These are phyloP conservation scores for Conringia planisiliqua DNA, from an alignment of 345 rosid species.

Conservation along the genomic window DNA sequence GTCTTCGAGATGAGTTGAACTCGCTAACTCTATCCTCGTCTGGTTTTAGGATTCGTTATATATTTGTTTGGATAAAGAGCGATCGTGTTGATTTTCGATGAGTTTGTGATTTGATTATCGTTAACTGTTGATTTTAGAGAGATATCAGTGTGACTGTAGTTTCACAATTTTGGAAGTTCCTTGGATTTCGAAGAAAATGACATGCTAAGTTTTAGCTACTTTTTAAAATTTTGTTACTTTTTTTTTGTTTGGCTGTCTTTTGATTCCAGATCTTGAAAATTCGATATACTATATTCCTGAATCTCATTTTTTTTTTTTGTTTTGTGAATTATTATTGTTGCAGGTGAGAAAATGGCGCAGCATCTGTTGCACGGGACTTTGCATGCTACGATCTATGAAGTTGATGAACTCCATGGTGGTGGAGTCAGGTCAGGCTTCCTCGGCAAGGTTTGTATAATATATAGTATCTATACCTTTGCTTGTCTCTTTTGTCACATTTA, in stretches of 20 bases:
- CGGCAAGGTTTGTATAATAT: slow-evolving; percentile 48
- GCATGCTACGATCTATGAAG: slow-evolving; percentile 88
- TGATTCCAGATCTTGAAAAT: slow-evolving; percentile 21
- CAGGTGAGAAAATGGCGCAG: slow-evolving; percentile 66
- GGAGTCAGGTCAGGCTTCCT: slow-evolving; percentile 56
- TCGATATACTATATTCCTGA: background rate
- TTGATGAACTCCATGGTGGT: slow-evolving; percentile 52
- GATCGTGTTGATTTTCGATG: background rate
- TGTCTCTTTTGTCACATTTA: background rate
- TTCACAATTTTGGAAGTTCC: background rate
- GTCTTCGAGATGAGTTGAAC: background rate
- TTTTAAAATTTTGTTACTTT: background rate
- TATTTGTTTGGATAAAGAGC: background rate
- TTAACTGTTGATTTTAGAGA: background rate
- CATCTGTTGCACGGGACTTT: slow-evolving; percentile 77
- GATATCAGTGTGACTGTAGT: slow-evolving; percentile 4
- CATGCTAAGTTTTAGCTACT: background rate
- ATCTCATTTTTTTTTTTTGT: background rate
- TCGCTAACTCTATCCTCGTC: background rate
- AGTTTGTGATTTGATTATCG: slow-evolving; percentile 2
- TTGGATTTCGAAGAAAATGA: background rate
- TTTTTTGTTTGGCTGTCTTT: background rate
- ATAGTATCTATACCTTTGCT: background rate
- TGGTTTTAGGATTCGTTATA: background rate
- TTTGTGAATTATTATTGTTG: background rate